Evolutionary conservation across 2,329 filamentous ascomycete species (phyloP).

Genomic region (Epichloe sibirici): DNA sequence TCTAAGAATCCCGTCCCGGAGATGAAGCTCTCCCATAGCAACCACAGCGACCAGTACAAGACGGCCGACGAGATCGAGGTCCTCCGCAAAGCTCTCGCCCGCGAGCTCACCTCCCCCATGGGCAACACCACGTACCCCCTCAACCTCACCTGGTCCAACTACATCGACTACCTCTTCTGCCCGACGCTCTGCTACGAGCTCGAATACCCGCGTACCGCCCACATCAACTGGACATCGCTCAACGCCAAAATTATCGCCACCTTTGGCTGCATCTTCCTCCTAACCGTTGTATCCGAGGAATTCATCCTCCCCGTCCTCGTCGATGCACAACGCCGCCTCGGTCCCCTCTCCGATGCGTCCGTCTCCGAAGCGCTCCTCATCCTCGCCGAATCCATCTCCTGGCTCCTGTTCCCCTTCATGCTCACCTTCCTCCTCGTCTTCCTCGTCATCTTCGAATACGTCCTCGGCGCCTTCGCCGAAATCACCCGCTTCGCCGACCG

Average conservation of each 20-base stretch:
- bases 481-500: constrained; percentile 88
- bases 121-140: constrained; percentile 81
- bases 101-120: constrained; percentile 81
- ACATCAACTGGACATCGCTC: constrained; percentile 69
- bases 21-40: constrained; percentile 9
- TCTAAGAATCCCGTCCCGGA: constrained; percentile 4
- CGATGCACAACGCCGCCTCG: constrained; percentile 49
- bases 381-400: constrained; percentile 77
- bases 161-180: constrained; percentile 75
- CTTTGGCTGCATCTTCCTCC: constrained; percentile 91
- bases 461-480: constrained; percentile 88
- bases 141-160: constrained; percentile 77
- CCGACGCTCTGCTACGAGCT: constrained; percentile 96
- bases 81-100: constrained; percentile 75
- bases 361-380: constrained; percentile 62
- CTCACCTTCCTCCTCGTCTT: constrained; percentile 90
- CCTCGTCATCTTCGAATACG: constrained; percentile 95
- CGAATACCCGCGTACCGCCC: constrained; percentile 73
- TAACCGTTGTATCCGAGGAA: constrained; percentile 84
- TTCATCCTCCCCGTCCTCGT: constrained; percentile 85
- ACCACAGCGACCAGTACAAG: constrained; percentile 10
- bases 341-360: constrained; percentile 22
- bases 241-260: constrained; percentile 78
- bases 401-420: constrained; percentile 95
- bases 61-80: constrained; percentile 44